phyloP scores from a whole-genome alignment of 1,284 basidiomycete genomes.

The Rugosomyces carneus region DNA sequence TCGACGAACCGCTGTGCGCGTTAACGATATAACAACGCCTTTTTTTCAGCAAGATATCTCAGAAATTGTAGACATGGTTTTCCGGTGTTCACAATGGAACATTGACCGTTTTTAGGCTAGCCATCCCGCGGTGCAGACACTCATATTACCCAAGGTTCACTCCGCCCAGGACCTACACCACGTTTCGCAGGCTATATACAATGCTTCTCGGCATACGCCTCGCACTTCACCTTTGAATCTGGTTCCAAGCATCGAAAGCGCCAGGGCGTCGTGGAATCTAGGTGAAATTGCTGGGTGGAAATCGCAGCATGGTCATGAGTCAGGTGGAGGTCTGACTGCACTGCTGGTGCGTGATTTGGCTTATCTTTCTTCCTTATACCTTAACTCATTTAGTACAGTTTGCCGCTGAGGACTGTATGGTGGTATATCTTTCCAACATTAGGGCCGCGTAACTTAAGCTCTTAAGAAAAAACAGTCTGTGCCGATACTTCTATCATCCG shows the following conservation, averaged over 20 bases:
- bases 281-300: conserved; percentile 63
- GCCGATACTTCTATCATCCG: conserved; percentile 84
- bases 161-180: conserved; percentile 58
- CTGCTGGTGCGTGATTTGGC: conserved; percentile 41
- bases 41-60: conserved; percentile 69
- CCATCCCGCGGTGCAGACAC: conserved; percentile 43
- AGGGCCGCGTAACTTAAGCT: neutral
- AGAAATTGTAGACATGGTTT: conserved; percentile 45
- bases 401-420: conserved; percentile 85
- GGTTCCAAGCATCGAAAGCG: conserved; percentile 79
- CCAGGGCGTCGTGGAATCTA: conserved; percentile 55
- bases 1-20: conserved; percentile 62
- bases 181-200: conserved; percentile 41
- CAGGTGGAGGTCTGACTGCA: conserved; percentile 47
- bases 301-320: conserved; percentile 33
- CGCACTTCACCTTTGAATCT: conserved; percentile 43
- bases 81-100: neutral
- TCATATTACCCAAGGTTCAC: conserved; percentile 80
- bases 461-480: conserved; percentile 47
- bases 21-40: conserved; percentile 71
- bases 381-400: conserved; percentile 45
- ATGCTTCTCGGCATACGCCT: conserved; percentile 17
- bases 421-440: conserved; percentile 4
- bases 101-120: conserved; percentile 30
- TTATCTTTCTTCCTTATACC: conserved; percentile 5